phyloP scores from a whole-genome alignment of 768 basidiomycete genomes.

The Ephemerocybe angulata region DNA sequence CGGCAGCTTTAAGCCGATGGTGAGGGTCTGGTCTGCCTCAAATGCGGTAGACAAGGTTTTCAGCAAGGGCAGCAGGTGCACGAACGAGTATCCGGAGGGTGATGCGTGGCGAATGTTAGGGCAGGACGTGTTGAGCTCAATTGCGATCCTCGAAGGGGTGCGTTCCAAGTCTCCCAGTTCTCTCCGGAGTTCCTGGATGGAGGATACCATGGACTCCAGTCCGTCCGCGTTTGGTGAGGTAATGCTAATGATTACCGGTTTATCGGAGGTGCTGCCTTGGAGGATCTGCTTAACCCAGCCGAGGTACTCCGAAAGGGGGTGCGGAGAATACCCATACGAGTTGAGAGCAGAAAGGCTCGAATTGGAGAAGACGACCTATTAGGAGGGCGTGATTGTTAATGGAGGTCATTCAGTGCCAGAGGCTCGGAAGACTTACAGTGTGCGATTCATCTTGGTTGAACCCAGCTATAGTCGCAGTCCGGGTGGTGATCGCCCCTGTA shows the following conservation, averaged over 20 bases:
- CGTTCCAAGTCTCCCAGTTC: constrained; percentile 25
- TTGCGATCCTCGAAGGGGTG: constrained; percentile 44
- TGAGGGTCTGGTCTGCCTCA: constrained; percentile 48
- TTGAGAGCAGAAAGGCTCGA: constrained; percentile 63
- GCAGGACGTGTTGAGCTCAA: constrained; percentile 84
- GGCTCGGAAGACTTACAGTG: constrained; percentile 39
- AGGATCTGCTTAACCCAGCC: constrained; percentile 58
- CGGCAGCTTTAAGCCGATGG: constrained; percentile 75
- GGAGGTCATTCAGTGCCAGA: neutral
- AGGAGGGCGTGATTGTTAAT: constrained; percentile 3
- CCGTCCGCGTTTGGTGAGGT: constrained; percentile 55
- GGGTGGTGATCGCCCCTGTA: constrained; percentile 79
- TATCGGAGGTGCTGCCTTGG: constrained; percentile 13
- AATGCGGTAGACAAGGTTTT: constrained; percentile 48
- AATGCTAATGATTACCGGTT: constrained; percentile 78
- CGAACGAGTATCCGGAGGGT: constrained; percentile 63
- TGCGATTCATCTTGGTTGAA: constrained; percentile 56
- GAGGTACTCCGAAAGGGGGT: constrained; percentile 64
- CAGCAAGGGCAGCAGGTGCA: constrained; percentile 51
- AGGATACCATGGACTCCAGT: constrained; percentile 51
- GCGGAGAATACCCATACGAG: constrained; percentile 85
- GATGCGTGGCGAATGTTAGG: constrained; percentile 68
- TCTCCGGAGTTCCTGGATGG: constrained; percentile 59
- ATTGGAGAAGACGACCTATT: constrained; percentile 58
- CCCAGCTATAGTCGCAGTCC: constrained; percentile 69